Evolutionary conservation across 2,329 filamentous ascomycete genomes (phyloP), one percentile per base, ranked within the genome.

Genomic region (Paracamarosporium sp.): DNA sequence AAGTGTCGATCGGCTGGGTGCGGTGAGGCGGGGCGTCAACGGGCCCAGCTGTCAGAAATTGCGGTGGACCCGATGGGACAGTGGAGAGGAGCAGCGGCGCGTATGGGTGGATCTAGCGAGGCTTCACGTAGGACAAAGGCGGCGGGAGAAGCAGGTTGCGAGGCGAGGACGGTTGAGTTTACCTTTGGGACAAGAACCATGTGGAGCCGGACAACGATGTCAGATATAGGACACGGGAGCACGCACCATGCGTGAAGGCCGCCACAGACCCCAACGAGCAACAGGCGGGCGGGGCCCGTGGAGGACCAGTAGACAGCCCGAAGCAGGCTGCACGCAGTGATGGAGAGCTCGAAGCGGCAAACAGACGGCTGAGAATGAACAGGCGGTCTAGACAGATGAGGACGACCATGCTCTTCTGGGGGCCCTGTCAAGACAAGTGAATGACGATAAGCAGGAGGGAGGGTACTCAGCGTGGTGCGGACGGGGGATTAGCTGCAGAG

Each of bases 201-300:
- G 64, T 71, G 69, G 71, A 70, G 65, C 58, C 57, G 63, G 68
- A 61, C 57, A 56, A 55, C 57, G 60, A 65, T 50, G 56, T 57
- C 55, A 63, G 56, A 66, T 67, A 69, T 66, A 67, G 45, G 43
- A 64, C 60, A 55, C 43, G 63, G 56, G 56, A 67, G 72, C 73
- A 76, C 74, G 70, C 62, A 74, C 72, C 72, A 74, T 38, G 67
- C 64, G 69, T 69, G 62, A 64, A 62, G 68, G 60, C 48, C 61
- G 64, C 61, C 53, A 62, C 55, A 33, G 56, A 59, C 52, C 17
- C 61, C 62, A 62, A 69, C 66, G 62, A 61, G 60, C 62, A 68
- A 68, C 62, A 61, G 65, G 61, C 64, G 67, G 61, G 57, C 64
- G 67, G 61, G 64, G 55, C 56, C 59, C 53, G 55, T 68, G 24